phyloP scores from a whole-genome alignment of 2,329 filamentous ascomycete species.

The Hypoxylon sp. region DNA sequence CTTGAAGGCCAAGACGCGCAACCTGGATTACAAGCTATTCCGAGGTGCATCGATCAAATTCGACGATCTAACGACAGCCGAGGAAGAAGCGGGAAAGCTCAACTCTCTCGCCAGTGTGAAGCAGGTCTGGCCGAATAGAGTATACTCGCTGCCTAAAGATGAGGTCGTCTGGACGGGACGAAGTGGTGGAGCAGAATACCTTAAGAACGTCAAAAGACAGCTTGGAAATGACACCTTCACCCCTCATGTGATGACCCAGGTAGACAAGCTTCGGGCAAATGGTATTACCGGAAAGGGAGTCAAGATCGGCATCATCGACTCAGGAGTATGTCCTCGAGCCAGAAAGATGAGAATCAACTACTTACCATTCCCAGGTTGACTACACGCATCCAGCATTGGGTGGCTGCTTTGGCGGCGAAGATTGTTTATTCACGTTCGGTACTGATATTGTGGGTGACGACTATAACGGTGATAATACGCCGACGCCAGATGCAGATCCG shows the following conservation, averaged over 20 bases:
- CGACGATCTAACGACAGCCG: slow-evolving; percentile 62
- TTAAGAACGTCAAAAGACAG: slow-evolving; percentile 55
- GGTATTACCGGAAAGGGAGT: slow-evolving; percentile 67
- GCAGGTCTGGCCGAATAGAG: slow-evolving; percentile 64
- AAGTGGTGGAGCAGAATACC: slow-evolving; percentile 47
- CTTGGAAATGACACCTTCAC: slow-evolving; percentile 60
- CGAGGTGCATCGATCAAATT: slow-evolving; percentile 69
- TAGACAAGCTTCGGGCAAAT: slow-evolving; percentile 66
- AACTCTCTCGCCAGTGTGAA: slow-evolving; percentile 62
- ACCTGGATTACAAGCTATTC: slow-evolving; percentile 67
- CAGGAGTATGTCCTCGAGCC: slow-evolving; percentile 61
- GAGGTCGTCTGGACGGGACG: slow-evolving; percentile 63
- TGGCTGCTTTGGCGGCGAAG: slow-evolving; percentile 74
- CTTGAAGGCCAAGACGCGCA: slow-evolving; percentile 61
- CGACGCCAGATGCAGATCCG: slow-evolving; percentile 58
- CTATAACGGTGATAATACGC: slow-evolving; percentile 58
- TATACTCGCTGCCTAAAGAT: slow-evolving; percentile 62
- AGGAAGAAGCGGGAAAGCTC: slow-evolving; percentile 60
- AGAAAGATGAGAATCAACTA: background rate
- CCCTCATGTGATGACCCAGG: slow-evolving; percentile 71
- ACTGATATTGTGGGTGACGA: slow-evolving; percentile 64
- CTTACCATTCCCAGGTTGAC: slow-evolving; percentile 63
- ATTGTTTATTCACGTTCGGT: slow-evolving; percentile 71
- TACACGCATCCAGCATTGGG: slow-evolving; percentile 75
- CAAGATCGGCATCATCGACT: slow-evolving; percentile 69